These are phyloP conservation scores for Hypoxylon sp. DNA, from an alignment of 2,329 filamentous ascomycete species.

Conservation along the genomic window DNA sequence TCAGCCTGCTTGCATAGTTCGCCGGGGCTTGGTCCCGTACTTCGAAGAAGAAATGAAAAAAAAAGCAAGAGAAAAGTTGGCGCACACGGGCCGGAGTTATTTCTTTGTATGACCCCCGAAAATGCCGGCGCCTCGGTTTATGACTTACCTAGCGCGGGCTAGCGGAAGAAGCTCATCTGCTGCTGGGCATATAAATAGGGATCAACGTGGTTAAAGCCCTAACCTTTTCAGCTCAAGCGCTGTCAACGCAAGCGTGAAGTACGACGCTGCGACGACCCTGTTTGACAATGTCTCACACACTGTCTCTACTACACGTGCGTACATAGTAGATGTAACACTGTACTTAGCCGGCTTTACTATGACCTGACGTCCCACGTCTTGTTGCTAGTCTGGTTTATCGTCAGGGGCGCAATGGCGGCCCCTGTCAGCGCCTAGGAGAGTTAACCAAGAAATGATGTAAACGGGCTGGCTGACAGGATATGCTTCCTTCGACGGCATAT, in stretches of 20 bases:
- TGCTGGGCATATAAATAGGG: conserved; percentile 26
- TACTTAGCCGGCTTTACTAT: background rate
- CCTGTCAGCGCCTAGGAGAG: conserved; percentile 18
- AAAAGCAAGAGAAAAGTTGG: background rate
- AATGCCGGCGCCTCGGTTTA: background rate
- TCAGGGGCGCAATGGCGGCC: conserved; percentile 18
- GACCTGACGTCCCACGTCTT: conserved; percentile 3
- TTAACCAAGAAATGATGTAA: conserved; percentile 20
- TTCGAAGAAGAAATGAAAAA: background rate
- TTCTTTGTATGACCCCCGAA: conserved; percentile 9
- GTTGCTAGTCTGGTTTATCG: conserved; percentile 8
- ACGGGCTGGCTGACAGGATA: conserved; percentile 14
- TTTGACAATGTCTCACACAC: conserved; percentile 5
- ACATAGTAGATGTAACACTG: background rate
- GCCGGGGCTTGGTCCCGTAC: background rate
- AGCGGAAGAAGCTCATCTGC: background rate
- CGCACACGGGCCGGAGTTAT: conserved; percentile 6
- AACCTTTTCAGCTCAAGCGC: conserved; percentile 30
- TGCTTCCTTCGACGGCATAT: conserved; percentile 24
- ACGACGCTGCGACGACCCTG: conserved; percentile 13
- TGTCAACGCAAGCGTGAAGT: conserved; percentile 26
- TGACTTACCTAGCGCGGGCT: background rate
- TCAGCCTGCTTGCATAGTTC: conserved; percentile 1
- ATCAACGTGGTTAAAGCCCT: conserved; percentile 23
- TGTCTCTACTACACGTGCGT: conserved; percentile 15